Base-by-base conservation (phyloP, 2,329 filamentous ascomycete species). In the Xylaria sp. region DNA sequence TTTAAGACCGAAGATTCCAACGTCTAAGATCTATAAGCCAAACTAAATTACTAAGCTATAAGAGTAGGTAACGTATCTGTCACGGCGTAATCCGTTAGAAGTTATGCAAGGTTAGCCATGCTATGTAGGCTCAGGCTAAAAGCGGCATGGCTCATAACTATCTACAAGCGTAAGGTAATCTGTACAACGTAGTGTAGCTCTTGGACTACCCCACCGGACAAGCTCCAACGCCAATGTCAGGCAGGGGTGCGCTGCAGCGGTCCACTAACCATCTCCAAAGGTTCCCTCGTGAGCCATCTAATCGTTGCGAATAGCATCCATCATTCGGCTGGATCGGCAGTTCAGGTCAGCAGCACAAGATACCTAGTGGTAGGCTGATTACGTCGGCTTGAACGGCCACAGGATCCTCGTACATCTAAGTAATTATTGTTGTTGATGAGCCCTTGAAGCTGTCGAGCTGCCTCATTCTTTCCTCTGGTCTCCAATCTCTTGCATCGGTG, bases 231-330 rank as follows among this genome's bases (percentile, higher is more conserved):
- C 11, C 46, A 49, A 23, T 17, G 46, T 28, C 46, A n/a, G 51
- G 28, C n/a, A 53, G 61, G 65, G 63, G 51, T 62, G 51, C 66
- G 65, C 49, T 57, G 51, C 40, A 60, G 42, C 20, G 38, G 40
- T 68, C 73, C 74, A 76, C 74, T 61, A 42, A n/a, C 28, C 33
- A 51, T 56, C 58, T 61, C 58, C 63, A 66, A 58, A 57, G 42
- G 59, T 38, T 48, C 42, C 54, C 65, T 64, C 60, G 65, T 67
- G 65, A 67, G 59, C 44, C 36, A 58, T 33, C 26, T 42, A 28
- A 62, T 59, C 65, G 17, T 6, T 44, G 66, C 5, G 66, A 64
- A 61, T 65, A 60, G 44, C 66, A 66, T 59, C 59, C 44, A 67
- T 60, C 49, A 48, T 40, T 57, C 68, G 68, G 68, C 54, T 70